Evolutionary conservation across 768 basidiomycete species (phyloP), one percentile per base, ranked within the genome.

Genomic region (Kwoniella europaea): DNA sequence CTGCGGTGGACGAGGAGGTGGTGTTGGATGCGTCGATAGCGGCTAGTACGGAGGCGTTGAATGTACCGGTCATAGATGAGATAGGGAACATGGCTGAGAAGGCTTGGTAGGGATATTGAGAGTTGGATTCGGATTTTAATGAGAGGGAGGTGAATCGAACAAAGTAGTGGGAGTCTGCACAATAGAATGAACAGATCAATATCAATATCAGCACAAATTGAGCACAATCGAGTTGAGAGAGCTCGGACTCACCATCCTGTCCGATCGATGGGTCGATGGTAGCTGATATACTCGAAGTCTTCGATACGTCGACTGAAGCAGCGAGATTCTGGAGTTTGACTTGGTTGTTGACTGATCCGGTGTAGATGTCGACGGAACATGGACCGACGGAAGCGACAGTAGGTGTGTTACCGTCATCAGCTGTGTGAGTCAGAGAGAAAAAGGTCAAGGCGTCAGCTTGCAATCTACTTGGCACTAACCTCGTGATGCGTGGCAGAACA

Each of bases 21-120:
- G 67, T 63, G 1, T 90, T 88, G 74, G 89, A 86, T 29, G 89
- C 90, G 54, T 85, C 84, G 75, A 93, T 90, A 79, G 91, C 86
- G 5, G 86, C 83, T 64, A 87, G 85, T 18, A 90, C 81, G 2
- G 86, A 74, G 1, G 74, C 42, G 72, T 86, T 89, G 86, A 93
- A 94, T 0, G 78, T 78, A 42, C 93, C 93, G 3, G 86, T 87
- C 92, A 93, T 93, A 67, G 72, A 42, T 18, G 43, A 52, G 56
- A 72, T 72, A 27, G 58, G 41, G 22, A 73, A 93, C 92, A 85
- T 85, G 86, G 92, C 87, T 7, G 92, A 92, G 86, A 93, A 95
- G 0, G 91, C 89, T 72, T 90, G 85, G 56, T 87, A 88, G 3
- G 87, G 87, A 84, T 85, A 91, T 65, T 87, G 85, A 15, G 90